phyloP scores from a whole-genome alignment of 352 stramenopile genomes.

The Phytophthora ohioensis region DNA sequence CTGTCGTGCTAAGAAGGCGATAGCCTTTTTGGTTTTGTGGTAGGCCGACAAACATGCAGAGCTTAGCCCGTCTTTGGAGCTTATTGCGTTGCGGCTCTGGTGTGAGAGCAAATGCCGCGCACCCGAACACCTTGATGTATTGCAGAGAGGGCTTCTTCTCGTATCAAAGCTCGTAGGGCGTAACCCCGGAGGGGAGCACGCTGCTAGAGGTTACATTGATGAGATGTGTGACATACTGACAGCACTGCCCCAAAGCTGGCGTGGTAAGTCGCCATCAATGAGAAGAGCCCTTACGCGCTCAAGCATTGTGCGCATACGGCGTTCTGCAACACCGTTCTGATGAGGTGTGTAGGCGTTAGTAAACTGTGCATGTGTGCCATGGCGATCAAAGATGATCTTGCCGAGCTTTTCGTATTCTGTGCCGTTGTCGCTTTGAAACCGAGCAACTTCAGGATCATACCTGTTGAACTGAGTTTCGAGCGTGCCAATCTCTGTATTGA shows the following conservation, averaged over 20 bases:
- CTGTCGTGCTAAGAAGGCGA: too few relatives aligned
- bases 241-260: too few relatives aligned
- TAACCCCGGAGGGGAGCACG: background rate
- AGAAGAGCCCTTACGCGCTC: conserved; percentile 15
- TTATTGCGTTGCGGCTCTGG: too few relatives aligned
- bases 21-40: too few relatives aligned
- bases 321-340: conserved; percentile 24
- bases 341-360: conserved; percentile 21
- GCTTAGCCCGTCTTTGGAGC: too few relatives aligned
- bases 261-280: conserved; percentile 9
- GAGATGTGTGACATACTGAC: background rate
- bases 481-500: background rate
- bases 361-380: conserved; percentile 23
- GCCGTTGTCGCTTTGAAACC: conserved; percentile 1
- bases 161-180: too few relatives aligned
- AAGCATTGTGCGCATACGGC: conserved; percentile 26
- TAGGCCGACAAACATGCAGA: too few relatives aligned
- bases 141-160: too few relatives aligned
- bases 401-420: conserved; percentile 22
- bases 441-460: background rate
- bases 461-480: conserved; percentile 2
- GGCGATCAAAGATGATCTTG: conserved; percentile 11
- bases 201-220: background rate
- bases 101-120: too few relatives aligned
- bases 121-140: too few relatives aligned